Percentiles rank a stretch among this genome's conserved stretches.
phyloP scores from a whole-genome alignment of 2,329 filamentous ascomycete genomes.

The Stemphylium vesicarium region DNA sequence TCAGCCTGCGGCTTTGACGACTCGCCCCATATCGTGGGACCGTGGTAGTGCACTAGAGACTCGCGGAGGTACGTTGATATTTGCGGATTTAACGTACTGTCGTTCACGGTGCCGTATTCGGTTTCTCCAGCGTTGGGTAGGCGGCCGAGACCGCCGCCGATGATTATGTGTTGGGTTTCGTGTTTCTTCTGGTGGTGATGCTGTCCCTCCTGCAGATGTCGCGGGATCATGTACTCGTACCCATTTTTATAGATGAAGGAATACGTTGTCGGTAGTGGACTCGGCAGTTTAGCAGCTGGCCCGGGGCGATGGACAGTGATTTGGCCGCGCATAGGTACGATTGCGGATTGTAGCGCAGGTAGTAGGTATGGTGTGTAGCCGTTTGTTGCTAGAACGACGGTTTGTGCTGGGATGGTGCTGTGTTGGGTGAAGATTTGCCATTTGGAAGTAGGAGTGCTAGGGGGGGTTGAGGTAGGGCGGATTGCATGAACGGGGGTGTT shows the following conservation, averaged over 20 bases:
- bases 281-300: conserved; percentile 45
- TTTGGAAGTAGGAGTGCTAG: too few species aligned
- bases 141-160: conserved; percentile 64
- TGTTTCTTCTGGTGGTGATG: too few species aligned
- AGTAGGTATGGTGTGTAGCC: conserved; percentile 44
- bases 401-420: conserved; percentile 20
- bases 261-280: conserved; percentile 60
- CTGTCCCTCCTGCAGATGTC: conserved; percentile 36
- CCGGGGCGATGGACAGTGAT: conserved; percentile 48
- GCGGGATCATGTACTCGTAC: conserved; percentile 72
- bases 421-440: conserved; percentile 32
- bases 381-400: conserved; percentile 45
- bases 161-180: conserved; percentile 61
- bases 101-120: conserved; percentile 64
- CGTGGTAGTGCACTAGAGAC: conserved; percentile 59
- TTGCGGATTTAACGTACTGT: conserved; percentile 58
- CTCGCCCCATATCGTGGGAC: conserved; percentile 49
- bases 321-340: conserved; percentile 52
- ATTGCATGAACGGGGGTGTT: conserved; percentile 38
- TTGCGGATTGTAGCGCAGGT: conserved; percentile 45
- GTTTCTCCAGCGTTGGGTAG: conserved; percentile 51
- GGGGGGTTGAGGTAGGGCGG: not conserved
- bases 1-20: conserved; percentile 18
- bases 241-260: conserved; percentile 66
- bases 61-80: conserved; percentile 58